phyloP scores from a whole-genome alignment of 1,284 basidiomycete species.

The Spongiforma sp. region DNA sequence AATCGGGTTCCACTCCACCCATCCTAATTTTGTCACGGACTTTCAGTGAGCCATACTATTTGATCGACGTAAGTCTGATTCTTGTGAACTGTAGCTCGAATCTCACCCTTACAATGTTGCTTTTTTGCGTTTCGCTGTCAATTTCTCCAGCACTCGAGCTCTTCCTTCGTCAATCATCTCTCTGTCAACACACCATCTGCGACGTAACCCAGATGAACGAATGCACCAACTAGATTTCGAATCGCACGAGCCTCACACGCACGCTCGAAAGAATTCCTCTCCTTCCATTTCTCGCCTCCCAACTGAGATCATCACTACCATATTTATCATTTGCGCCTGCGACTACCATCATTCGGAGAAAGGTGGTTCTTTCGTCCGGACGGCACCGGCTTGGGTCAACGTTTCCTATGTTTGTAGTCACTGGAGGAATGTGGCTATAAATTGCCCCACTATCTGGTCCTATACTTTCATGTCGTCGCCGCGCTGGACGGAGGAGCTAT shows the following conservation, averaged over 20 bases:
- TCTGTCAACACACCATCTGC: neutral
- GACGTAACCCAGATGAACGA: neutral
- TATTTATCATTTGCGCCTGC: conserved; percentile 20
- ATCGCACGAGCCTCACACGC: conserved; percentile 6
- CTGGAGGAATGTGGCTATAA: conserved; percentile 41
- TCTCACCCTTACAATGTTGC: too few species aligned
- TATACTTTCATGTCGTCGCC: conserved; percentile 24
- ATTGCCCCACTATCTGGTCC: conserved; percentile 38
- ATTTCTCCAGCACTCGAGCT: too few species aligned
- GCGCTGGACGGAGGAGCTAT: conserved; percentile 36
- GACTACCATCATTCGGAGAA: neutral
- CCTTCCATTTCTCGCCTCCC: conserved; percentile 33
- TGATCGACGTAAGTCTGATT: too few species aligned
- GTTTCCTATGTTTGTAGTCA: conserved; percentile 38
- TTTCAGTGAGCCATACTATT: too few species aligned
- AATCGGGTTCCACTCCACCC: too few species aligned
- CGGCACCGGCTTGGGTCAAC: conserved; percentile 16
- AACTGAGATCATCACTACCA: conserved; percentile 20
- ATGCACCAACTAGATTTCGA: neutral
- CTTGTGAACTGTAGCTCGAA: too few species aligned
- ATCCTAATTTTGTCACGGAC: too few species aligned
- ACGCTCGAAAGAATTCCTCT: conserved; percentile 30
- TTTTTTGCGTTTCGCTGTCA: too few species aligned
- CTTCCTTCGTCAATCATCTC: neutral
- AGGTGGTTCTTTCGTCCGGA: neutral